Evolutionary conservation across 2,329 filamentous ascomycete species (phyloP).

Genomic region (Huntiella abstrusa): DNA sequence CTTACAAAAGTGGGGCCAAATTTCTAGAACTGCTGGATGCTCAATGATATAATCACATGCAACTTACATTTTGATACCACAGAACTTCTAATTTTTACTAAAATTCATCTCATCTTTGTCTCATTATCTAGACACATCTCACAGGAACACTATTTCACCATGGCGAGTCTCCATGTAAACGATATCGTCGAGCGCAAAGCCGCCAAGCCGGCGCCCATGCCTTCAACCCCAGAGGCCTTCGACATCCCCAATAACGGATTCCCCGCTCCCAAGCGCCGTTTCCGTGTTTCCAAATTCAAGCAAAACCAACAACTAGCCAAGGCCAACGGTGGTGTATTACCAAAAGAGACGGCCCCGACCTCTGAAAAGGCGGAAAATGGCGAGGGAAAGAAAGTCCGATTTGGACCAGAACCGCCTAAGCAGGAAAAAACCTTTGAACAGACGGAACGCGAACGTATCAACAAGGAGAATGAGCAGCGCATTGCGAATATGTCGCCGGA

Average conservation of each 20-base stretch:
- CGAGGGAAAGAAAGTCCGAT: conserved; percentile 9
- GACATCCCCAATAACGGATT: conserved; percentile 46
- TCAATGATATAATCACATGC: no score
- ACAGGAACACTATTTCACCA: not conserved
- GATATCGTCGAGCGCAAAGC: conserved; percentile 62
- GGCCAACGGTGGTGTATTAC: conserved; percentile 1
- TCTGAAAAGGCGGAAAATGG: not conserved
- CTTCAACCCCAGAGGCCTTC: conserved; percentile 44
- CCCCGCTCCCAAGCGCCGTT: conserved; percentile 69
- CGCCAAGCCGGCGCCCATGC: conserved; percentile 24
- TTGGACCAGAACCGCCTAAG: conserved; percentile 11
- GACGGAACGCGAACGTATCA: conserved; percentile 53
- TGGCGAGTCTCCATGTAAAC: conserved; percentile 35
- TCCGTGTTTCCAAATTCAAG: conserved; percentile 59
- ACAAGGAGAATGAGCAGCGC: conserved; percentile 59
- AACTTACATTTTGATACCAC: no score
- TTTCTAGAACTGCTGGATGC: no score
- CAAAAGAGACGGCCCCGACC: conserved; percentile 1
- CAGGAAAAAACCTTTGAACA: conserved; percentile 17
- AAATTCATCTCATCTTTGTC: not conserved
- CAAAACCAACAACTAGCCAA: conserved; percentile 32
- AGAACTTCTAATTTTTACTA: no score
- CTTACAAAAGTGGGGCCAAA: no score
- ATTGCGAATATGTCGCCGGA: conserved; percentile 60
- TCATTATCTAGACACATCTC: not conserved